Evolutionary conservation across 306 rosid species (phyloP), one percentile per base, ranked within the genome.

Genomic region (Crotalaria pallida): DNA sequence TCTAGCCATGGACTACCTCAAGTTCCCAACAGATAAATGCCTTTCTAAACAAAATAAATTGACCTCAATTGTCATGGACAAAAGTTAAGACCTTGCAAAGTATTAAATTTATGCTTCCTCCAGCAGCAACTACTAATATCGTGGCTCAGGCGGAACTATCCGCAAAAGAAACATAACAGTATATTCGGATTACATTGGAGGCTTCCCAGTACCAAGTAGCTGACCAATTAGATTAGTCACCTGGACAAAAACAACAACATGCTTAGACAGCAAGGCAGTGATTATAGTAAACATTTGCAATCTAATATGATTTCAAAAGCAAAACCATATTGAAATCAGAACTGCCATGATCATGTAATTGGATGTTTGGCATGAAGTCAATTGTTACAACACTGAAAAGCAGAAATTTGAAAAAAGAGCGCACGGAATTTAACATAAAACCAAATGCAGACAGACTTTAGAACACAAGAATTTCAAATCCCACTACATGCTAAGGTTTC

Each of bases 161-260:
- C 41, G 26, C 63, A 27, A 49, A 67, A 12, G 63, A 55, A 69
- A 51, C 74, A 49, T 18, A 44, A 58, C 26, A 31, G 18, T 18
- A 33, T 23, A 38, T 26, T 45, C 13, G 47, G 44, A 52, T 85
- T 73, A 89, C 92, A 90, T 79, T 8, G 83, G 83, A 52, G 92
- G 96, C 77, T 62, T 76, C 65, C 96, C 95, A 18, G 95, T 72
- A 76, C 95, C 96, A 44, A 90, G 96, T 34, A 90, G 79, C 87
- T 90, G 95, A 11, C 96, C 96, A 10, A 90, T 56, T 64, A 90
- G 80, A 83, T 86, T 90, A 55, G 95, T 90, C 84, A 90, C 97
- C 97, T 90, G 81, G 22, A 36, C 9, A 66, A 31, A 47, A n/a
- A 62, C 15, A 57, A 62, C 50, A 29, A 0, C 2, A 5, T 7